Base-by-base conservation (phyloP, 2,329 filamentous ascomycete species). In the Coniella vitis region DNA sequence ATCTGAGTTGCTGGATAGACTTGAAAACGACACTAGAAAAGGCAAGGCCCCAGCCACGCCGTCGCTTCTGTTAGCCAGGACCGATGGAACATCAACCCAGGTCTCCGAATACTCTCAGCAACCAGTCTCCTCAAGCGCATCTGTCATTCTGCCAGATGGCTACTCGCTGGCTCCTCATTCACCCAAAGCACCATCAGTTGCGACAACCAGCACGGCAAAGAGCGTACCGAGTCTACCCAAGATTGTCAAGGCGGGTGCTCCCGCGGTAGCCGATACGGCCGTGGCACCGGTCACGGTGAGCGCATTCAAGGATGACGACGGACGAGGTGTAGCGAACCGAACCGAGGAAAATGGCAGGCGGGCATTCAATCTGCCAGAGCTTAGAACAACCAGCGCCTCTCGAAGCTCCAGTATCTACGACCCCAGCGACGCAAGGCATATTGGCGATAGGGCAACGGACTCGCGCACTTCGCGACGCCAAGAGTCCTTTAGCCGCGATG, bases 221-320 rank as follows among this genome's bases (percentile, higher is more conserved):
- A 69, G 61, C 47, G 61, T 63, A 3, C 71, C 70, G 50, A 69
- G 61, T 20, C 58, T 73, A 3, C 63, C 70, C 1, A 71, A 66
- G 47, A 69, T 71, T 41, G 63, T 66, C 3, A 72, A 70, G 40
- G 66, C 69, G 16, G 61, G 67, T n/a, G 65, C 67, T 2, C 60
- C 67, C 5, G 64, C 66, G 4, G 68, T 70, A 17, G 66, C 67
- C 21, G 73, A 65, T 53, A 72, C 78, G 25, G 67, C 67, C 19
- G 60, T 74, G 36, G 72, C 73, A 1, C 72, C 78, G 3, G 65
- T 75, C 12, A 73, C 74, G 43, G 70, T 75, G 8, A 73, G 64
- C 53, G 71, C 68, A 14, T 70, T 72, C 53, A 70, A 70, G 48
- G 73, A 76, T 50, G 67, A 64, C 51, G 75, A 81, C 45, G 61